A percentile compares a stretch with the other conserved stretches of the same genome.
These are phyloP conservation scores for Speleostelium caveatum DNA, from an alignment of 78 protist species.

Conservation along the genomic window DNA sequence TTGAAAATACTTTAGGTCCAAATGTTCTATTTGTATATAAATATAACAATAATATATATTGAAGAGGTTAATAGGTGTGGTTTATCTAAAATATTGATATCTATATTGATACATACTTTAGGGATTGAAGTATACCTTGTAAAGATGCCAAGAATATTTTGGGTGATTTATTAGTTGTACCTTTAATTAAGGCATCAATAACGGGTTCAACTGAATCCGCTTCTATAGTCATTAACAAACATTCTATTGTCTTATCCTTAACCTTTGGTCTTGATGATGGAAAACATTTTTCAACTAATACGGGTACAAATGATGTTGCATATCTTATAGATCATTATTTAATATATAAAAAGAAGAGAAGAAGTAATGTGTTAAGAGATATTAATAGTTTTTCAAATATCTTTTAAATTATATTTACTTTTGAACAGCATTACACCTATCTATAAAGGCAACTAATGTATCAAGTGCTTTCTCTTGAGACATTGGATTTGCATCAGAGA, in stretches of 20 bases:
- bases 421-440: slow-evolving; percentile 57
- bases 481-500: slow-evolving; percentile 73
- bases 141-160: slow-evolving; percentile 34
- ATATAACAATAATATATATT: neutral
- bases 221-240: slow-evolving; percentile 21
- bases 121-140: neutral
- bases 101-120: slow-evolving; percentile 36
- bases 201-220: slow-evolving; percentile 67
- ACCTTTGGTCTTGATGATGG: slow-evolving; percentile 44
- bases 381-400: neutral
- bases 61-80: neutral
- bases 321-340: neutral
- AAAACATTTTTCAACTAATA: slow-evolving; percentile 59
- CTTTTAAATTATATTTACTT: slow-evolving; percentile 4
- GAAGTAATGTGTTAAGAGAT: neutral
- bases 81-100: neutral
- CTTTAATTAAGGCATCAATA: slow-evolving; percentile 41
- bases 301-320: slow-evolving; percentile 34
- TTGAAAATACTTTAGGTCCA: slow-evolving; percentile 60
- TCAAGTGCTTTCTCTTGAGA: slow-evolving; percentile 70
- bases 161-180: slow-evolving; percentile 46
- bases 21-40: slow-evolving; percentile 23
- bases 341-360: neutral
- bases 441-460: slow-evolving; percentile 62
- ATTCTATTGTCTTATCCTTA: slow-evolving; percentile 50